These are phyloP conservation scores for Gracilaria gracilis DNA, from an alignment of 23 red algal species.

Conservation along the genomic window DNA sequence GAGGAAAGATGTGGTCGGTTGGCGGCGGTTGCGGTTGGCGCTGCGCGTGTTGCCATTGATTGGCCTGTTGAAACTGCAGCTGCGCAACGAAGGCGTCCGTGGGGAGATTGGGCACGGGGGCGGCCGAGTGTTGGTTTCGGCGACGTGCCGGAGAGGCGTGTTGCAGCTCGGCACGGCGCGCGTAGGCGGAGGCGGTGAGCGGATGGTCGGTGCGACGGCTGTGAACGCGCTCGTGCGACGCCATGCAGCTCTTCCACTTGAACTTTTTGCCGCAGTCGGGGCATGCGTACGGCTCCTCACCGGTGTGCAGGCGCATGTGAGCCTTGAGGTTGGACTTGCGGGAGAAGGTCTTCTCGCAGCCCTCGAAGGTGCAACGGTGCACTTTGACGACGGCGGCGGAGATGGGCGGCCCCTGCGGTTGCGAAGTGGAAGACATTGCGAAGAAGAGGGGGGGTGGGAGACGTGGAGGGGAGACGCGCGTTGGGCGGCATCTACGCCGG, in stretches of 20 bases:
- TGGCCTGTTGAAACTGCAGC: slow-evolving; percentile 16
- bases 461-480: neutral
- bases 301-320: slow-evolving; percentile 94
- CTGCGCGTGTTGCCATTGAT: slow-evolving; percentile 4
- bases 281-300: slow-evolving; percentile 89
- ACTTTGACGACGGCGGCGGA: slow-evolving; percentile 34
- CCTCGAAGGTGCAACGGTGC: slow-evolving; percentile 71
- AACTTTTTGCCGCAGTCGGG: slow-evolving; percentile 77
- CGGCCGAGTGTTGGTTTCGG: neutral
- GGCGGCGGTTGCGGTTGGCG: slow-evolving; percentile 1
- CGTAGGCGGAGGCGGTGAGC: slow-evolving; percentile 48
- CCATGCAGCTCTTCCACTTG: slow-evolving; percentile 86
- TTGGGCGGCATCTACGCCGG: neutral
- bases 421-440: neutral
- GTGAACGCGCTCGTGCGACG: slow-evolving; percentile 69
- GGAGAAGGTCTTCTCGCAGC: slow-evolving; percentile 85
- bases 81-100: neutral
- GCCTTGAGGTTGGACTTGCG: slow-evolving; percentile 82
- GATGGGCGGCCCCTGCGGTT: neutral
- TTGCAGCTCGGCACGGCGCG: slow-evolving; percentile 25
- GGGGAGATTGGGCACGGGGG: neutral
- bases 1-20: neutral
- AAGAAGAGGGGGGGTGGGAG: neutral
- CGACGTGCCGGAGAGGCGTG: neutral
- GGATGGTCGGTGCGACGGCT: slow-evolving; percentile 53